phyloP scores from a whole-genome alignment of 257 asterid genomes.

The Solanum sejunctum region DNA sequence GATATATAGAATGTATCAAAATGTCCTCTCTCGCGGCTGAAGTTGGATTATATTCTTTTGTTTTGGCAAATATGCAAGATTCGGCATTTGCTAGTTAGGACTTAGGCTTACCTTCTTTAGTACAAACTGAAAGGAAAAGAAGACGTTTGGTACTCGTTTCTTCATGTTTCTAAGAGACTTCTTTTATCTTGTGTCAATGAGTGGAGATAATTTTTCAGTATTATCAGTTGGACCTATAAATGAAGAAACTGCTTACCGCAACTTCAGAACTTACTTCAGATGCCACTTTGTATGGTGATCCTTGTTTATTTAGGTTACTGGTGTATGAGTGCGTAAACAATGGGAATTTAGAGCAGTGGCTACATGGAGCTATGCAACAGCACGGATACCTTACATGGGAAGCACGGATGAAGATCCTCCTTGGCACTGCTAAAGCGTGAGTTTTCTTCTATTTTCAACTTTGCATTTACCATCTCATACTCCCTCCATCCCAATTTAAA shows the following conservation, averaged over 20 bases:
- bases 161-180: background rate
- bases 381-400: constrained; percentile 49
- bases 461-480: background rate
- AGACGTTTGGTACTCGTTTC: background rate
- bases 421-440: constrained; percentile 47
- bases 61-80: background rate
- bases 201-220: background rate
- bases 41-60: background rate
- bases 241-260: background rate
- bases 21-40: background rate
- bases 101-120: background rate
- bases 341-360: constrained; percentile 92
- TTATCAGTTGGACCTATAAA: background rate
- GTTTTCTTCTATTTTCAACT: background rate
- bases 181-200: background rate
- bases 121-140: background rate
- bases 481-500: background rate
- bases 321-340: constrained; percentile 75
- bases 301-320: constrained; percentile 32
- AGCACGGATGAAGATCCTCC: constrained; percentile 41
- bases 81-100: background rate
- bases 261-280: background rate
- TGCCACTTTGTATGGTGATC: background rate
- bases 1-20: background rate
- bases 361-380: constrained; percentile 45